A percentile compares a stretch with the other conserved stretches of the same genome.
Evolutionary conservation across 768 basidiomycete species (phyloP).

Genomic region (Termitomyces sp.): DNA sequence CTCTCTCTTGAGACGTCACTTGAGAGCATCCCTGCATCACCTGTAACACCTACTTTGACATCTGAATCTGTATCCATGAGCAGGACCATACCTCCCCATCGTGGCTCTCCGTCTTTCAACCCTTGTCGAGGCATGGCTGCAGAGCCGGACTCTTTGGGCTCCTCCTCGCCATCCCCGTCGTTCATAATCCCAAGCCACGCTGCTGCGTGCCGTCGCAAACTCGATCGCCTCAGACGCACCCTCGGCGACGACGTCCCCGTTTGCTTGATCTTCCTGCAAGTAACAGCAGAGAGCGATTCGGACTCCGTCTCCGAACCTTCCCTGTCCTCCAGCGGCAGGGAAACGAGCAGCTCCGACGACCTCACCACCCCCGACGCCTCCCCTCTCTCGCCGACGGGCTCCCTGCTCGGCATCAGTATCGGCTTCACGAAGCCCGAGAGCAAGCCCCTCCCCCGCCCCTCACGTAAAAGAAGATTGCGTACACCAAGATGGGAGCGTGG

Average conservation of each 20-base stretch:
- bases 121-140: neutral
- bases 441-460: neutral
- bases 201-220: conserved; percentile 46
- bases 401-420: neutral
- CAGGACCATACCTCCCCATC: conserved; percentile 12
- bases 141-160: conserved; percentile 11
- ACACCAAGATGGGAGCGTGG: conserved; percentile 53
- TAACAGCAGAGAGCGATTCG: neutral
- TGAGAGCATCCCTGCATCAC: conserved; percentile 25
- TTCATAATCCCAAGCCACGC: conserved; percentile 41
- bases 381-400: neutral
- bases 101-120: conserved; percentile 1
- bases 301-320: conserved; percentile 4
- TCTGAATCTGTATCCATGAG: neutral
- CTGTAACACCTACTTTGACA: conserved; percentile 12
- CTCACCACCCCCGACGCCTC: neutral
- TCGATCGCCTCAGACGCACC: conserved; percentile 56
- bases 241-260: conserved; percentile 61
- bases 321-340: neutral
- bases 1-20: conserved; percentile 17
- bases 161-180: conserved; percentile 25
- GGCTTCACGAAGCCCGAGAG: neutral
- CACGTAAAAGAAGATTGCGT: conserved; percentile 6
- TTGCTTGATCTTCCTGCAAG: conserved; percentile 49
- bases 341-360: conserved; percentile 1